Conservation (phyloP, 768 basidiomycete species). For the Leccinum barrowsii region DNA sequence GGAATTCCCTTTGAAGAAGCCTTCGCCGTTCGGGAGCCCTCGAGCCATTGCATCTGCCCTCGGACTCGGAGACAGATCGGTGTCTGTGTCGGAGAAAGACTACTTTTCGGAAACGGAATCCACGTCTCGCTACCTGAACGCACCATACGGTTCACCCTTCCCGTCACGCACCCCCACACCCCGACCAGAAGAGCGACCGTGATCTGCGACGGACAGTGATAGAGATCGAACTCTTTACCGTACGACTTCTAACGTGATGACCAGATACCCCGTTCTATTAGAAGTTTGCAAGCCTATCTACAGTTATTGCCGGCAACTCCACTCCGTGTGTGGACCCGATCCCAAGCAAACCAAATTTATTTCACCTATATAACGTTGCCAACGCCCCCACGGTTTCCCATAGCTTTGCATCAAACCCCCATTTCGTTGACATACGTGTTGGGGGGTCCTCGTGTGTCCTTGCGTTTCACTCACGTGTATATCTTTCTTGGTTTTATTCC, state of each 20-base stretch:
- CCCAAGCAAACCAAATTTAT: slow-evolving; percentile 32
- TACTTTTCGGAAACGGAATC: slow-evolving; percentile 40
- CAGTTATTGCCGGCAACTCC: slow-evolving; percentile 31
- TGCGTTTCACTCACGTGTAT: slow-evolving; percentile 10
- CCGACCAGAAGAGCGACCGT: slow-evolving; percentile 32
- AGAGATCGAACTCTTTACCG: slow-evolving; percentile 22
- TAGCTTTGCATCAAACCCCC: slow-evolving; percentile 23
- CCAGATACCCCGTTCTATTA: slow-evolving; percentile 33
- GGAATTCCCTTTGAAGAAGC: slow-evolving; percentile 47
- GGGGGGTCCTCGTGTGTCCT: slow-evolving; percentile 20
- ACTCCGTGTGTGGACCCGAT: slow-evolving; percentile 17
- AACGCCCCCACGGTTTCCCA: slow-evolving; percentile 23
- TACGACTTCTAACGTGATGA: slow-evolving; percentile 36
- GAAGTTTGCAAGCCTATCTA: slow-evolving; percentile 32
- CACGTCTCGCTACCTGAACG: slow-evolving; percentile 45
- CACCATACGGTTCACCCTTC: slow-evolving; percentile 48
- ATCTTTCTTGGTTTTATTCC: slow-evolving; percentile 24
- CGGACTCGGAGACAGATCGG: slow-evolving; percentile 34
- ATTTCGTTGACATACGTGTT: slow-evolving; percentile 6
- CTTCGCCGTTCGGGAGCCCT: slow-evolving; percentile 48
- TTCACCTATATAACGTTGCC: slow-evolving; percentile 35
- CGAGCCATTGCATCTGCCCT: slow-evolving; percentile 49
- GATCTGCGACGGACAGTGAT: slow-evolving; percentile 13
- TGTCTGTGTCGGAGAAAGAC: slow-evolving; percentile 24
- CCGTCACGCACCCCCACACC: slow-evolving; percentile 49